phyloP scores from a whole-genome alignment of 192 early-diverging fungal genomes.

The Diversispora eburnea region DNA sequence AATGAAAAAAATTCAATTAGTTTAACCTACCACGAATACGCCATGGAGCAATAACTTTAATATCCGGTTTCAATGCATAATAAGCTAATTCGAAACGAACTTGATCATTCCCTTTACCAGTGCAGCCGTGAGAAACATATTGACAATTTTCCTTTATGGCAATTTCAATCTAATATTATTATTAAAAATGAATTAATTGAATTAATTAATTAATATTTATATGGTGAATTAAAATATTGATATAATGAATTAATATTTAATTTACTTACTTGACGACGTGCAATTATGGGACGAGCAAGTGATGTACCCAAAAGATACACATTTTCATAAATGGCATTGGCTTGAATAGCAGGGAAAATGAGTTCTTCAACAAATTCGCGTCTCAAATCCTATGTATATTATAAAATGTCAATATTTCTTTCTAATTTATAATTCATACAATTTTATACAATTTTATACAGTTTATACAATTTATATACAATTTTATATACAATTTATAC shows the following conservation, averaged over 20 bases:
- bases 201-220: neutral
- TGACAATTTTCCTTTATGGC: slow-evolving; percentile 91
- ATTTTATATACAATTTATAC: neutral
- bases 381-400: slow-evolving; percentile 74
- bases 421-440: no score
- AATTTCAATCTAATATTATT: slow-evolving; percentile 74
- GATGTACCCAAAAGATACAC: slow-evolving; percentile 98
- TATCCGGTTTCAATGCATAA: slow-evolving; percentile 90
- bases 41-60: slow-evolving; percentile 98
- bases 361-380: slow-evolving; percentile 90
- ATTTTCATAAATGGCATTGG: slow-evolving; percentile 92
- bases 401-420: neutral
- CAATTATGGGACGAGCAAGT: slow-evolving; percentile 95
- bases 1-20: neutral
- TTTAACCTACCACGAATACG: slow-evolving; percentile 65
- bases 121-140: slow-evolving; percentile 98
- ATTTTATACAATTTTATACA: neutral
- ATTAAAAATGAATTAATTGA: slow-evolving; percentile 19
- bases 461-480: neutral
- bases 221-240: slow-evolving; percentile 33
- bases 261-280: slow-evolving; percentile 49
- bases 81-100: slow-evolving; percentile 99
- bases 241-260: neutral
- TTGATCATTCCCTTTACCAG: slow-evolving; percentile 99
- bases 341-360: slow-evolving; percentile 90